Evolutionary conservation across 169 alveolate species (phyloP), one percentile per base, ranked within the genome.

Genomic region (Plasmodium chabaudi): DNA sequence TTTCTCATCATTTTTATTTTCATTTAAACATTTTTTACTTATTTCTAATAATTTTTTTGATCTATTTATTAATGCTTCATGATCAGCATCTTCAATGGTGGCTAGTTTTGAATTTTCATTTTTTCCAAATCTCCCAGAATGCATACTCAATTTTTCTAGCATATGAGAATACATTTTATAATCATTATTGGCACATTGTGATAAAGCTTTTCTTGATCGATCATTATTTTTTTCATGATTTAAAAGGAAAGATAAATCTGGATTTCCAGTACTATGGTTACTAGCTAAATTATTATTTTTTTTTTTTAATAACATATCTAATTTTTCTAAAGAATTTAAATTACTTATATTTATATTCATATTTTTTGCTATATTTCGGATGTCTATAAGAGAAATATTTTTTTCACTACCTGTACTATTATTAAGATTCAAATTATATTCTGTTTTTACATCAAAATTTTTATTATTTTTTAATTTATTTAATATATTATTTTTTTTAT

Each of bases 31-130:
- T 42, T 79, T 64, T 64, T 46, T 64, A 55, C 82, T 79, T 13
- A 57, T 79, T 79, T 79, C 89, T 27, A 39, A 51, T 67, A 79
- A 59, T 9, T 27, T 25, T 39, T 79, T 79, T 21, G 89, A 79
- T 79, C 82, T 67, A 60, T 46, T 65, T 34, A 79, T 79, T 53
- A 79, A 44, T 34, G 42, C 27, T n/a, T 65, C 47, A 19, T 79
- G 82, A 46, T n/a, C 55, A 51, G 5, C 56, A 1, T 79, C 71
- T 4, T 53, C 72, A 49, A 61, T 57, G 10, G 68, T 21, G 3
- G 34, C 61, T 55, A 27, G 42, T 9, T 75, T 69, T 39, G 49
- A 10, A 47, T 75, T 67, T 34, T 42, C 61, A 15, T 27, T 75
- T 34, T 53, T 75, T 25, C 61, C 64, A 63, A 47, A 57, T 21